Conservation (phyloP, 192 early-diverging fungal genomes). For the Coemansia sp. region DNA sequence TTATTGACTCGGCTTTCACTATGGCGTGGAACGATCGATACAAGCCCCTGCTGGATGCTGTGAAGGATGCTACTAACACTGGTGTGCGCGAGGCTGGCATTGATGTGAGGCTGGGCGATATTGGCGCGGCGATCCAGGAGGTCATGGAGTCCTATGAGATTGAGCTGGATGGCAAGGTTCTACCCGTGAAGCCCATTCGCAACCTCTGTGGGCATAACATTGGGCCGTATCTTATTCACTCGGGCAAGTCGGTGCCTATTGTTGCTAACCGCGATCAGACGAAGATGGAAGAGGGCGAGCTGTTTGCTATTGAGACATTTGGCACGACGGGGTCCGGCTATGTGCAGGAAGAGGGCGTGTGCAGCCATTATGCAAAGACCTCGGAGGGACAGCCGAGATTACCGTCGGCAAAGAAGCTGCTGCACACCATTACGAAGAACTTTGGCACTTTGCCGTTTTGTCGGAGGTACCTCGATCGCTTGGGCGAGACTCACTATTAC, state of each 20-base stretch:
- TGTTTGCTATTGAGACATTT: slow-evolving; percentile 97
- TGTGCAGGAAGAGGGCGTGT: slow-evolving; percentile 87
- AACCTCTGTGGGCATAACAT: slow-evolving; percentile 98
- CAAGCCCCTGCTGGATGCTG: slow-evolving; percentile 80
- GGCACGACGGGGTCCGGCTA: slow-evolving; percentile 90
- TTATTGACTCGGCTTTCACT: slow-evolving; percentile 95
- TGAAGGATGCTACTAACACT: slow-evolving; percentile 94
- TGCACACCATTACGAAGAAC: slow-evolving; percentile 65
- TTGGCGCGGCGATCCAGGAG: slow-evolving; percentile 95
- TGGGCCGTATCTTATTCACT: slow-evolving; percentile 87
- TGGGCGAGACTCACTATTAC: slow-evolving; percentile 88
- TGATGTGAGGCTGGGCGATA: slow-evolving; percentile 90
- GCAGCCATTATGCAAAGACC: slow-evolving; percentile 83
- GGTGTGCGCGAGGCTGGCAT: slow-evolving; percentile 95
- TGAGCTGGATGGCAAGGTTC: slow-evolving; percentile 88
- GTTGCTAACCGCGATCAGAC: slow-evolving; percentile 82
- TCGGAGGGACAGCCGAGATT: slow-evolving; percentile 45
- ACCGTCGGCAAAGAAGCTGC: slow-evolving; percentile 44
- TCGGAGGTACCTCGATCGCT: slow-evolving; percentile 89
- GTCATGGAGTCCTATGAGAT: slow-evolving; percentile 99
- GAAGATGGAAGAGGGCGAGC: slow-evolving; percentile 94
- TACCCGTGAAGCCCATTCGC: slow-evolving; percentile 87
- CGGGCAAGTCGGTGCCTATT: slow-evolving; percentile 93
- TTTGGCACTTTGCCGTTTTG: slow-evolving; percentile 97
- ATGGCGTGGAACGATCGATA: slow-evolving; percentile 89